These are phyloP conservation scores for Parascedosporium putredinis DNA, from an alignment of 2,329 filamentous ascomycete species.

Conservation along the genomic window DNA sequence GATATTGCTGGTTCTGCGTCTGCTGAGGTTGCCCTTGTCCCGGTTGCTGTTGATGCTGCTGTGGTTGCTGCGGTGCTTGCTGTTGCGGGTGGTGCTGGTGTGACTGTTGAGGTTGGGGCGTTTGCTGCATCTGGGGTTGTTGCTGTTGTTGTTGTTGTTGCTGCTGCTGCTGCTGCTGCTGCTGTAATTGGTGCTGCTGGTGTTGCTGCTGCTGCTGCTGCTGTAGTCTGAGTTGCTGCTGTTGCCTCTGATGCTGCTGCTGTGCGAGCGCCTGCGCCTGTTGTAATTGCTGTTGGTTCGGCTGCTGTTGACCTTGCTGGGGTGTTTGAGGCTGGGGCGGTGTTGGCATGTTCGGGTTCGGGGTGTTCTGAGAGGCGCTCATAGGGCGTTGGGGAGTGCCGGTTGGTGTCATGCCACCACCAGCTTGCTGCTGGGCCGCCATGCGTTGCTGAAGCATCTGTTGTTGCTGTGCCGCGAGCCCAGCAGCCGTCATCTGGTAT, in stretches of 20 bases:
- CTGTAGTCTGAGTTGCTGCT: slow-evolving; percentile 10
- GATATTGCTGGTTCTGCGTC: slow-evolving; percentile 18
- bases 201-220: slow-evolving; percentile 18
- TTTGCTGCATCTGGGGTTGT: slow-evolving; percentile 12
- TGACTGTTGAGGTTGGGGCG: slow-evolving; percentile 14
- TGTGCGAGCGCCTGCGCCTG: slow-evolving; percentile 12
- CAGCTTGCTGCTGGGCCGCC: slow-evolving; percentile 13
- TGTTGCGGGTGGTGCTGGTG: slow-evolving; percentile 19
- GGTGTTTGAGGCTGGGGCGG: slow-evolving; percentile 9
- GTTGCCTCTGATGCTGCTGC: slow-evolving; percentile 12
- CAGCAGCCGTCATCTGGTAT: slow-evolving; percentile 43
- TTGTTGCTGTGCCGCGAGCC: slow-evolving; percentile 37
- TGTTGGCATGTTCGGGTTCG: slow-evolving; percentile 19
- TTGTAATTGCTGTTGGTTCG: slow-evolving; percentile 14
- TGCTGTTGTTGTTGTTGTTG: slow-evolving; percentile 19
- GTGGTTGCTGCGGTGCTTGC: slow-evolving; percentile 17
- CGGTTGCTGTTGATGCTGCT: slow-evolving; percentile 24
- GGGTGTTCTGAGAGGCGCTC: slow-evolving; percentile 22
- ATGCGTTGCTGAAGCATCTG: slow-evolving; percentile 34
- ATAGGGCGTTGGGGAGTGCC: slow-evolving; percentile 22
- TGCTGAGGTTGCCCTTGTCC: slow-evolving; percentile 18
- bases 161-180: slow-evolving; percentile 15
- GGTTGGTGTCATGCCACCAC: slow-evolving; percentile 14
- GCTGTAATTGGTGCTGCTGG: slow-evolving; percentile 15
- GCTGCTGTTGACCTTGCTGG: slow-evolving; percentile 10